Evolutionary conservation across 805 yeast species (phyloP), one percentile per base, ranked within the genome.

Genomic region (Candida montana): DNA sequence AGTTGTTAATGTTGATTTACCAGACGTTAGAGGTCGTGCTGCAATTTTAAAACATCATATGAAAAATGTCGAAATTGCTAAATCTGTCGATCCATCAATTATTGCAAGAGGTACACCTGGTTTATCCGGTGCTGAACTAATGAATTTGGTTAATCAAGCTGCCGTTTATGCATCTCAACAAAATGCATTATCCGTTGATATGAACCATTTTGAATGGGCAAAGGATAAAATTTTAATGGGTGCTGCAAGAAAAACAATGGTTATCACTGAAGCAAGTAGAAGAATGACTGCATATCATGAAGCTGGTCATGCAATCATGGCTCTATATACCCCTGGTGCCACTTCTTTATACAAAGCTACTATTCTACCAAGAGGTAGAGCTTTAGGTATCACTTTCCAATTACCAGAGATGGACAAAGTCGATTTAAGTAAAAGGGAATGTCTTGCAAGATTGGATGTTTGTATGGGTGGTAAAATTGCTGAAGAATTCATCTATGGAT

Each of bases 401-500:
- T 75, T 93, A 51, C 99, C 99, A 3, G 98, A 93, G 61, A 88
- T 90, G 91, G 99, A 93, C 67, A 91, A 93, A 68, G 89, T 86
- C 47, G 98, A 91, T 58, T 84, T 86, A 64, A 88, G 96, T 26
- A 84, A 77, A 61, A 78, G 74, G 46, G 98, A 93, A 65, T 86
- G 96, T 61, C 72, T 83, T 49, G 96, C 98, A 0, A 72, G 95
- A 49, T 66, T 93, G 51, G 99, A 93, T 62, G 99, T 93, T 37
- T 89, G 96, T 61, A 93, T 93, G 99, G 99, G 99, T 46, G 99
- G 99, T 49, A 90, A 90, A 62, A 81, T 89, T 44, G 99, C 99
- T 24, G 99, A 93, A 69, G 97, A 91, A 60, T 70, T 87, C 72
- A 74, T 85, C 37, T 86, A 87, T 58, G 99, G 99, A 2, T 75